These are phyloP conservation scores for Aspergillus transmontanensis DNA, from an alignment of 2,329 filamentous ascomycete genomes.

Conservation along the genomic window DNA sequence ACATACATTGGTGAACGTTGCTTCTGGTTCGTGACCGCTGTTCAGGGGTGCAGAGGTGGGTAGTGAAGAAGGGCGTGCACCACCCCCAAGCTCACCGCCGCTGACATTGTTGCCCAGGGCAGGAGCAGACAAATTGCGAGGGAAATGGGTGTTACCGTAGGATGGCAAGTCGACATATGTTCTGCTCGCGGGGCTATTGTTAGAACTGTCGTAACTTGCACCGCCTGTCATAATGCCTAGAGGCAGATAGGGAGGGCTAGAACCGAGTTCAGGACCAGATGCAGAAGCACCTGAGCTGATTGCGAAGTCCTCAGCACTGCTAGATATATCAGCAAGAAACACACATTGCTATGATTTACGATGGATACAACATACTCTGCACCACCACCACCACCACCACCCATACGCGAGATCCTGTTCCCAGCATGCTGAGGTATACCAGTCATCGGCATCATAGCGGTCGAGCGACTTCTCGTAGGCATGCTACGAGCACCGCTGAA, in stretches of 20 bases:
- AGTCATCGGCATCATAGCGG: background rate
- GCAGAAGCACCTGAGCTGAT: conserved; percentile 1
- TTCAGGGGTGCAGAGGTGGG: background rate
- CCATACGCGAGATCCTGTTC: background rate
- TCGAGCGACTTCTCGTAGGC: background rate
- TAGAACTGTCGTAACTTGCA: background rate
- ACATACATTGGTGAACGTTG: background rate
- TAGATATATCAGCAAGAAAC: background rate
- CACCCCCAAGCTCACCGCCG: background rate
- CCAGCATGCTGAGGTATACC: background rate
- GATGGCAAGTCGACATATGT: background rate
- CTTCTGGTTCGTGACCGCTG: background rate
- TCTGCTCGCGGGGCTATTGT: background rate
- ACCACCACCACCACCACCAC: background rate
- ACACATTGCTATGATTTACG: background rate
- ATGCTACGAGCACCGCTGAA: background rate
- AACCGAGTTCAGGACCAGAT: background rate
- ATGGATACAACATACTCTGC: background rate
- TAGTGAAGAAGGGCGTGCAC: background rate
- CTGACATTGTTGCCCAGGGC: background rate
- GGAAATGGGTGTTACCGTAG: background rate
- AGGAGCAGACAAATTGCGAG: background rate
- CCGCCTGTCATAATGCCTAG: background rate
- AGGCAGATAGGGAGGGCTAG: background rate
- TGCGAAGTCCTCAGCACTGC: background rate